A percentile compares a stretch with the other conserved stretches of the same genome.
Evolutionary conservation across 140 eudicot species (phyloP).

Genomic region (Ambrosia hybrid): DNA sequence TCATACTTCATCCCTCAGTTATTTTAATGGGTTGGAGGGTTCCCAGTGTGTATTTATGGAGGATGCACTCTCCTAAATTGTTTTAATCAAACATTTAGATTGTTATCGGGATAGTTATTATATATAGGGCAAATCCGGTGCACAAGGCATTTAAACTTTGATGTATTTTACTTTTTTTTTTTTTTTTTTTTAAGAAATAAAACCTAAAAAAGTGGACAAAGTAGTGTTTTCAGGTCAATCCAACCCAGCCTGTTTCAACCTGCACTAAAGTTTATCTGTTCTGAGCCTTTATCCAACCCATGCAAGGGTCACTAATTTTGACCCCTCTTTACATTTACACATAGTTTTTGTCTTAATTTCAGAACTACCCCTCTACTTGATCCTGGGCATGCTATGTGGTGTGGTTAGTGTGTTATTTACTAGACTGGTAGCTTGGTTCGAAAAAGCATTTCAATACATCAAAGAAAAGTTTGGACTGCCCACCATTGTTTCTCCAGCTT

Average conservation of each 20-base stretch:
- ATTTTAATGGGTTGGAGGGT: neutral
- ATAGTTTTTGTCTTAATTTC: slow-evolving; percentile 26
- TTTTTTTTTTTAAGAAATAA: neutral
- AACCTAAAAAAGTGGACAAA: neutral
- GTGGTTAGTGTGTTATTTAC: slow-evolving; percentile 85
- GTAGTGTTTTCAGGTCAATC: slow-evolving; percentile 4
- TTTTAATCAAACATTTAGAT: slow-evolving; percentile 5
- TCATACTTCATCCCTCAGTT: neutral
- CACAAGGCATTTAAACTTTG: no score
- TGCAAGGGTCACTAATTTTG: neutral
- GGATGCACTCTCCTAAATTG: neutral
- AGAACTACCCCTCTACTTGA: slow-evolving; percentile 91
- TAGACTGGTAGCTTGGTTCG: slow-evolving; percentile 79
- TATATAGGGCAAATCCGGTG: neutral
- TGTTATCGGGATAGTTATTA: neutral
- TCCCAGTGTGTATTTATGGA: neutral
- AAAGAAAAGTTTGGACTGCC: slow-evolving; percentile 72
- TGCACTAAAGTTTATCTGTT: neutral
- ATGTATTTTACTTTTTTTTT: neutral
- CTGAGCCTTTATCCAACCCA: neutral
- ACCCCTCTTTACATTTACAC: neutral
- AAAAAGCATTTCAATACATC: slow-evolving; percentile 58
- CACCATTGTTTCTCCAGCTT: slow-evolving; percentile 82
- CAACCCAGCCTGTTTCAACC: neutral
- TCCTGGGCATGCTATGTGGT: slow-evolving; percentile 96